A percentile compares a stretch with the other conserved stretches of the same genome.
phyloP scores from a whole-genome alignment of 2,329 filamentous ascomycete genomes.

The Curvularia sp. region DNA sequence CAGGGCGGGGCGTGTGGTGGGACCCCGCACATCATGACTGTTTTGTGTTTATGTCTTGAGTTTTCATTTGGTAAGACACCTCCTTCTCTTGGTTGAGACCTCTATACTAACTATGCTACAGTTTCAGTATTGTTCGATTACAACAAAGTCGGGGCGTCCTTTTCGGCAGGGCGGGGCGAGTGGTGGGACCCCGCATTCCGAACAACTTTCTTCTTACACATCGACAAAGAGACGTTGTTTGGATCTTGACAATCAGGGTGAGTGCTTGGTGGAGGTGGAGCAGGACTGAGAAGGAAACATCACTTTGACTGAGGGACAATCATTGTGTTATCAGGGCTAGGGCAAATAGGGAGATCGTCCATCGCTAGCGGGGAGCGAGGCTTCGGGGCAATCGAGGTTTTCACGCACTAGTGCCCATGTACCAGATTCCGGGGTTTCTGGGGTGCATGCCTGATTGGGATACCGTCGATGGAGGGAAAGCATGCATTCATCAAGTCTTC shows the following conservation, averaged over 20 bases:
- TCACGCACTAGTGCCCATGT: background rate
- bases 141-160: conserved; percentile 24
- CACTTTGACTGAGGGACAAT: background rate
- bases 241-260: background rate
- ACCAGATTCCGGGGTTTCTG: conserved; percentile 11
- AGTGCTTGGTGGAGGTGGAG: background rate
- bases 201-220: background rate
- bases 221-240: background rate
- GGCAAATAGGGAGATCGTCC: background rate
- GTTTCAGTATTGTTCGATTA: background rate
- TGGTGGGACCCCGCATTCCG: conserved; percentile 20
- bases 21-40: conserved; percentile 12
- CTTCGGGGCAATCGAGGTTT: background rate
- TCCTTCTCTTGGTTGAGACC: background rate
- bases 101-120: conserved; percentile 3
- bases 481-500: background rate
- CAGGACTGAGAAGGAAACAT: background rate
- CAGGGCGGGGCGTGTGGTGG: conserved; percentile 25
- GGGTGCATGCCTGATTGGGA: conserved; percentile 3
- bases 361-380: background rate
- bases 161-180: conserved; percentile 24
- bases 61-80: background rate
- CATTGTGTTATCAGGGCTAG: background rate
- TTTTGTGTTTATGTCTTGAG: background rate
- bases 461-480: background rate